These are phyloP conservation scores for Tricholoma hemisulphureum DNA, from an alignment of 768 basidiomycete species.

Conservation along the genomic window DNA sequence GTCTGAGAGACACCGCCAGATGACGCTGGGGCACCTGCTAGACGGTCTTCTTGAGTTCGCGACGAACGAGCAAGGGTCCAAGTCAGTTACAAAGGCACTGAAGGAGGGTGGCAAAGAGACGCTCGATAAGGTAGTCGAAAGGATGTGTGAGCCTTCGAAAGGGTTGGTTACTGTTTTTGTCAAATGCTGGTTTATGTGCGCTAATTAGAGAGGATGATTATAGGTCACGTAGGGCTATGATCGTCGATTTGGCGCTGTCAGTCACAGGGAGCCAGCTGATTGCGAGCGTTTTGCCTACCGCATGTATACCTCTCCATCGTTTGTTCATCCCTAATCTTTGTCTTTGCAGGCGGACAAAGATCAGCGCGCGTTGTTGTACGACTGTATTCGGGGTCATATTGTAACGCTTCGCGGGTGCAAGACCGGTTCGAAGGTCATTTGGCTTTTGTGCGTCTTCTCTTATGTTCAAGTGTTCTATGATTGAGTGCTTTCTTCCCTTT, in stretches of 20 bases:
- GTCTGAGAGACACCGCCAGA: constrained; percentile 66
- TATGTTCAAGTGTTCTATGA: not conserved
- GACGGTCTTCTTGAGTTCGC: constrained; percentile 76
- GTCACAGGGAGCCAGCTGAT: constrained; percentile 85
- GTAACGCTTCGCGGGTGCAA: constrained; percentile 89
- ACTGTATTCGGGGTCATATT: constrained; percentile 84
- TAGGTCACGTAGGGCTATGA: constrained; percentile 71
- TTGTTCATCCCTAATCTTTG: constrained; percentile 1
- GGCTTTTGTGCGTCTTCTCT: constrained; percentile 60
- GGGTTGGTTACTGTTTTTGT: constrained; percentile 56
- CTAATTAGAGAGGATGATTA: constrained; percentile 1
- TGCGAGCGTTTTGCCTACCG: constrained; percentile 75
- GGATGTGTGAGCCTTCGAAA: constrained; percentile 86
- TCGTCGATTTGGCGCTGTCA: constrained; percentile 83
- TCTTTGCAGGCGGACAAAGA: constrained; percentile 73
- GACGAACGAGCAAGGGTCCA: constrained; percentile 83
- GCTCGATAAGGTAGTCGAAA: constrained; percentile 67
- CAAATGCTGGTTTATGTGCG: too few relatives aligned
- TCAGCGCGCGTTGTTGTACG: constrained; percentile 77
- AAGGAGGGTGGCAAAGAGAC: constrained; percentile 83
- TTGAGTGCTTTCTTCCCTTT: not conserved
- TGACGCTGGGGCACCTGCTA: constrained; percentile 78
- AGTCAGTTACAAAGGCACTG: constrained; percentile 81
- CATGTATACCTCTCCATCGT: constrained; percentile 30
- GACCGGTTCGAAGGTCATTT: constrained; percentile 89